Percentiles rank a stretch among this genome's conserved stretches.
phyloP scores from a whole-genome alignment of 2,329 filamentous ascomycete genomes.

The Curvularia sp. region DNA sequence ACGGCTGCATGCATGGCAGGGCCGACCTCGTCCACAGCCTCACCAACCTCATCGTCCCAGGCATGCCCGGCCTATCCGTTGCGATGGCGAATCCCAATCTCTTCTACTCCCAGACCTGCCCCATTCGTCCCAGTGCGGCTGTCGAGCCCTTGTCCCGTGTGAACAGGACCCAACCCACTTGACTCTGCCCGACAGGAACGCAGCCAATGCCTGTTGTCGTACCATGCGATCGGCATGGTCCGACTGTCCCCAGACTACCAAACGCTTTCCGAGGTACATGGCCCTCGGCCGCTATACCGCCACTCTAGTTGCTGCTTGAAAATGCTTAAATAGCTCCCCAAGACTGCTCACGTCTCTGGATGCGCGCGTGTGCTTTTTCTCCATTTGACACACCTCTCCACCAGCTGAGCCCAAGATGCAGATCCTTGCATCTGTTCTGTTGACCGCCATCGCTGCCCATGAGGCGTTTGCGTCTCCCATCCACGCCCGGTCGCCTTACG shows the following conservation, averaged over 20 bases:
- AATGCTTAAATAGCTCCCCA: conserved; percentile 15
- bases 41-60: background rate
- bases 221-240: conserved; percentile 10
- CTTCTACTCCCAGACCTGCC: background rate
- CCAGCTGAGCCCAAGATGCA: conserved; percentile 14
- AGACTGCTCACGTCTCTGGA: conserved; percentile 1
- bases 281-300: background rate
- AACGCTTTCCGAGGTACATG: conserved; percentile 7
- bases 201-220: background rate
- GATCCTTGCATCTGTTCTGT: conserved; percentile 29
- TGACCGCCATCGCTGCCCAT: conserved; percentile 38
- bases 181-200: background rate
- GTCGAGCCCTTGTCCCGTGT: background rate
- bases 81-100: background rate
- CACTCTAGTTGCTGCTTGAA: conserved; percentile 5
- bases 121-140: background rate
- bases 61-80: background rate
- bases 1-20: background rate
- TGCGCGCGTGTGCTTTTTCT: conserved; percentile 7
- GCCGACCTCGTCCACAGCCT: background rate
- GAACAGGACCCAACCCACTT: background rate
- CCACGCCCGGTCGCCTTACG: conserved; percentile 53
- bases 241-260: conserved; percentile 9
- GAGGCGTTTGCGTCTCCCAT: conserved; percentile 48
- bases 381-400: background rate